phyloP scores from a whole-genome alignment of 2,329 filamentous ascomycete genomes.

The Magnaporthiopsis rhizophila region DNA sequence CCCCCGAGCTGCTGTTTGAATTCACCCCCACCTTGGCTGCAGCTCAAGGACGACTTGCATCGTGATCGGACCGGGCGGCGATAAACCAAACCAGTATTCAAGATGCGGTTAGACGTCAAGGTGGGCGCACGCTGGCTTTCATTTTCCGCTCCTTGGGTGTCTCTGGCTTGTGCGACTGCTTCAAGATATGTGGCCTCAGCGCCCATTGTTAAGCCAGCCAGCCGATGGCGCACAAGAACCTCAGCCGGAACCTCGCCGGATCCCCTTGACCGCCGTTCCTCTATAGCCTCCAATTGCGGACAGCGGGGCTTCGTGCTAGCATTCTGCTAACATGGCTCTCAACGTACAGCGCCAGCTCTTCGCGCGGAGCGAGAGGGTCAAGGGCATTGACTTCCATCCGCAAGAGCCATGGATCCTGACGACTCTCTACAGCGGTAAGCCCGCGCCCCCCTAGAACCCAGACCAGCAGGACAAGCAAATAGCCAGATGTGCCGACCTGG shows the following conservation, averaged over 20 bases:
- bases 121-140: constrained; percentile 1
- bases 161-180: constrained; percentile 3
- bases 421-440: constrained; percentile 85
- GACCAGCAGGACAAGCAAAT: neutral
- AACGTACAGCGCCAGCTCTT: constrained; percentile 34
- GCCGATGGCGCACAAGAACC: neutral
- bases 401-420: constrained; percentile 94
- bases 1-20: neutral
- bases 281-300: neutral
- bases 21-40: constrained; percentile 6
- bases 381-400: constrained; percentile 94
- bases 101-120: constrained; percentile 10
- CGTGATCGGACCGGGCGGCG: neutral
- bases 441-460: neutral
- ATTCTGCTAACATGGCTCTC: constrained; percentile 17
- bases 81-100: constrained; percentile 1
- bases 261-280: neutral
- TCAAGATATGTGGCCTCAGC: constrained; percentile 6
- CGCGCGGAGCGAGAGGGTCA: constrained; percentile 90
- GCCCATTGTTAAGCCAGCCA: neutral
- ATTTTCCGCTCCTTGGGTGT: neutral
- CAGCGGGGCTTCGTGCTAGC: neutral
- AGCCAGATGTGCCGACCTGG: neutral
- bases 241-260: neutral
- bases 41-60: neutral